Evolutionary conservation across 2,329 filamentous ascomycete species (phyloP), one percentile per base, ranked within the genome.

Genomic region (Colletotrichum sp.): DNA sequence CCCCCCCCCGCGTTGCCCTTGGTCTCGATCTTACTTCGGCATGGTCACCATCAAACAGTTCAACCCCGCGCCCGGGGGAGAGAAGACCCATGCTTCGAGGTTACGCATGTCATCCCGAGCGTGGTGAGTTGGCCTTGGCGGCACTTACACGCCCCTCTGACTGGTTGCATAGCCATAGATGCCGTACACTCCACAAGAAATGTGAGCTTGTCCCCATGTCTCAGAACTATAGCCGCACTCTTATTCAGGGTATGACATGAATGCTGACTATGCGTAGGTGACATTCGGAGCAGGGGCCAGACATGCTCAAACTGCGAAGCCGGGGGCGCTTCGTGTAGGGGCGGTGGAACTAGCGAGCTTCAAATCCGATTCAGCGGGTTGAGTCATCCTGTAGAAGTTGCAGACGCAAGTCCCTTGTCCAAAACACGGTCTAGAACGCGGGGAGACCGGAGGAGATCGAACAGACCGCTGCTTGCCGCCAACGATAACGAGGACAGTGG

Each of bases 131-230:
- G 15, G 55, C 26, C 1, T 59, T 10, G 3, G 44, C 44, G 5
- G 55, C 55, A 28, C 26, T 26, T 59, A 59, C 21, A 28, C 26
- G 21, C 55, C 10, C 55, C 2, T 59, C 55, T 59, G 55, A 59
- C 55, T 24, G 21, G 9, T 26, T 24, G 21, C 26, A 12, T 28
- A 59, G 55, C 55, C 55, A 59, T 18, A 59, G 24, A 59, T 59
- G 55, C 9, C 55, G 55, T 59, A 26, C 55, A 6, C 55, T 59
- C 16, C 55, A 59, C 16, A 59, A 59, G 55, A 59, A 59, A 59
- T 59, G 55, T 59, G 44, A 59, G 55, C 26, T 59, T 28, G 16
- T 16, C 24, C 52, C 55, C 55, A 28, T 59, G 55, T 28, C 55
- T 28, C 13, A 1, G 44, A 52, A 21, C n/a, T 52, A 52, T 13